Percentiles rank a stretch among this genome's conserved stretches.
Conservation (phyloP, 1,284 basidiomycete genomes). For the Moesziomyces parantarcticus region DNA sequence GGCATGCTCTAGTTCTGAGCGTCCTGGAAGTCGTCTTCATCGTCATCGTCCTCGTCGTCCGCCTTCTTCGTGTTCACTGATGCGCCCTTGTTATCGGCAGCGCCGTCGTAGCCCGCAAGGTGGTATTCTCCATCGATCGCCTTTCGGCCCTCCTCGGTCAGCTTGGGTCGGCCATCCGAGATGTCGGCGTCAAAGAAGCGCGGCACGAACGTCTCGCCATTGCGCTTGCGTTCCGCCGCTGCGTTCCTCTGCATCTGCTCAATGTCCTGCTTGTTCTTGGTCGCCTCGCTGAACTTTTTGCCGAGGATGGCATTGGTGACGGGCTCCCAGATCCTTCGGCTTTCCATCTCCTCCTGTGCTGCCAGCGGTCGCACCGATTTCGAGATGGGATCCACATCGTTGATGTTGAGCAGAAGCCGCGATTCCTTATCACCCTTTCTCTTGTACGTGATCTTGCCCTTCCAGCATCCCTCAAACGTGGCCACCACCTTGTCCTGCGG, state of each 20-base stretch:
- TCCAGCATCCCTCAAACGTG: slow-evolving; percentile 88
- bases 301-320: slow-evolving; percentile 76
- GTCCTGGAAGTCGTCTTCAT: slow-evolving; percentile 46
- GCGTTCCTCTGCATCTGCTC: slow-evolving; percentile 61
- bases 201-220: slow-evolving; percentile 73
- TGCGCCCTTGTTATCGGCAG: background rate
- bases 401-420: slow-evolving; percentile 80
- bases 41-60: slow-evolving; percentile 19
- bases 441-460: slow-evolving; percentile 82
- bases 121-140: slow-evolving; percentile 66
- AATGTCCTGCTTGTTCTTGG: slow-evolving; percentile 61
- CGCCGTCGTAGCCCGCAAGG: slow-evolving; percentile 38
- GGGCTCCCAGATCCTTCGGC: slow-evolving; percentile 85
- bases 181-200: slow-evolving; percentile 81
- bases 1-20: slow-evolving; percentile 29
- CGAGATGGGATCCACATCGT: slow-evolving; percentile 79
- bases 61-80: background rate
- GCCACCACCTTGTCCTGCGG: slow-evolving; percentile 82
- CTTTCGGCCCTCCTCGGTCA: slow-evolving; percentile 73
- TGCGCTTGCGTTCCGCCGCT: slow-evolving; percentile 56
- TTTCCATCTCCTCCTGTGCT: slow-evolving; percentile 83
- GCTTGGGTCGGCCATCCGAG: slow-evolving; percentile 77
- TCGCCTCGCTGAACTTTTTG: slow-evolving; percentile 78
- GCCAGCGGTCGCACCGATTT: slow-evolving; percentile 85
- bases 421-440: slow-evolving; percentile 77